Percentiles rank a stretch among this genome's conserved stretches.
Evolutionary conservation across 2,329 filamentous ascomycete genomes (phyloP).

Genomic region (Dryadomyces quercivorus): DNA sequence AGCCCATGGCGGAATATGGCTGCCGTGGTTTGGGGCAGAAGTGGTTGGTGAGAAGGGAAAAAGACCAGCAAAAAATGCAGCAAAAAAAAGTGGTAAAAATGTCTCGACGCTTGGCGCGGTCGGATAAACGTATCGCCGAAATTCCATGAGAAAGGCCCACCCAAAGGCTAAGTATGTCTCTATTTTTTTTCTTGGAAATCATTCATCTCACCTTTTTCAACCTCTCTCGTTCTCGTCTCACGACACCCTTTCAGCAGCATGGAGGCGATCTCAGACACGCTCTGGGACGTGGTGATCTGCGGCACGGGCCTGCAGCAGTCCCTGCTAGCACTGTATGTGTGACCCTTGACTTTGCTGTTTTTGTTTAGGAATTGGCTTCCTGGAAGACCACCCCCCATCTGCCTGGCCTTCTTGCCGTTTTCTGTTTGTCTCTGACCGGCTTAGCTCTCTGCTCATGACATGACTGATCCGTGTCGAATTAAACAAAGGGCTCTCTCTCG

Average conservation of each 20-base stretch:
- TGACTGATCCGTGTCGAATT: neutral
- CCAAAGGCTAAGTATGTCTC: neutral
- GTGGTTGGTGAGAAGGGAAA: conserved; percentile 22
- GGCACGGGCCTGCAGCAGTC: conserved; percentile 71
- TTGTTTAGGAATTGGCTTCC: neutral
- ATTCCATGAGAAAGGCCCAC: neutral
- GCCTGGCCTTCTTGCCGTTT: neutral
- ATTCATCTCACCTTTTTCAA: neutral
- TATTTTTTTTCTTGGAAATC: neutral
- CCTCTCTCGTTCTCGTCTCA: neutral
- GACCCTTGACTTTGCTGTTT: conserved; percentile 17
- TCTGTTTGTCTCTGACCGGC: conserved; percentile 55
- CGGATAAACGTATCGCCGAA: conserved; percentile 8
- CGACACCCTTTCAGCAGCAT: conserved; percentile 28
- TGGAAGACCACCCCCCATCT: neutral
- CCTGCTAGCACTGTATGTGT: conserved; percentile 41
- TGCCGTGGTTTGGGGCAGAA: conserved; percentile 22
- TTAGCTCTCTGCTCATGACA: conserved; percentile 26
- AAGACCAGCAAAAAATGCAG: conserved; percentile 13
- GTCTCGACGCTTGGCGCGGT: neutral
- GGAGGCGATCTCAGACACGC: conserved; percentile 62
- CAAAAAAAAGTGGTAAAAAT: neutral
- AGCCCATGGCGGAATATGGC: conserved; percentile 17
- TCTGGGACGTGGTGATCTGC: conserved; percentile 70
- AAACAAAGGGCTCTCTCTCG: conserved; percentile 73